These are phyloP conservation scores for Penicillium italicum DNA, from an alignment of 2,329 filamentous ascomycete species.

Conservation along the genomic window DNA sequence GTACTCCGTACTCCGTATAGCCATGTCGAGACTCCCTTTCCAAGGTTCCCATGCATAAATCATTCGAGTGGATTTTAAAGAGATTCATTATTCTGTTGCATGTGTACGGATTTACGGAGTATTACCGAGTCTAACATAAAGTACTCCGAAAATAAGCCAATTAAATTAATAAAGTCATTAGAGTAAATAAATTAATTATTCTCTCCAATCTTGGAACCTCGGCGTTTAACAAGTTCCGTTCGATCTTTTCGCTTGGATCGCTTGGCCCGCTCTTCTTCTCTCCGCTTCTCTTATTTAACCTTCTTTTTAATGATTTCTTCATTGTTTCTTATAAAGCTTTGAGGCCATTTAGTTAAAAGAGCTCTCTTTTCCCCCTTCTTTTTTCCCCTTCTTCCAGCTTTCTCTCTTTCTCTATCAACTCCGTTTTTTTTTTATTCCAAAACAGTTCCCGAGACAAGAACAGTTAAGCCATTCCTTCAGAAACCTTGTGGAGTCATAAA, in stretches of 20 bases:
- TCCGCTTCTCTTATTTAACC: slow-evolving; percentile 27
- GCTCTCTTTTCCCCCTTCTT: not conserved
- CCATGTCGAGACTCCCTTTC: slow-evolving; percentile 5
- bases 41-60: slow-evolving; percentile 22
- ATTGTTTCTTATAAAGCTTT: slow-evolving; percentile 15
- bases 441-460: not conserved
- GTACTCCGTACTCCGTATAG: not conserved
- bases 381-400: slow-evolving; percentile 1
- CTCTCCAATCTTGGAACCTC: slow-evolving; percentile 20
- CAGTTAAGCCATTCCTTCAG: slow-evolving; percentile 13
- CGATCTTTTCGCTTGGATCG: slow-evolving; percentile 18
- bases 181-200: not conserved
- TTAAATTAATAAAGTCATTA: not conserved
- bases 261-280: slow-evolving; percentile 18
- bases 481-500: slow-evolving; percentile 11
- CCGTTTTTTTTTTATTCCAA: not conserved
- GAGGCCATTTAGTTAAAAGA: slow-evolving; percentile 1
- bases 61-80: slow-evolving; percentile 16
- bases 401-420: slow-evolving; percentile 3
- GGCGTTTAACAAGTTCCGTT: slow-evolving; percentile 26
- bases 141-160: not conserved
- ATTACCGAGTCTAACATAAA: slow-evolving; percentile 2
- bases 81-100: not conserved
- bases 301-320: slow-evolving; percentile 25
- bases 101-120: slow-evolving; percentile 9